Evolutionary conservation across 371 early-diverging fungal species (phyloP).

Genomic region (Apophysomyces sp.): DNA sequence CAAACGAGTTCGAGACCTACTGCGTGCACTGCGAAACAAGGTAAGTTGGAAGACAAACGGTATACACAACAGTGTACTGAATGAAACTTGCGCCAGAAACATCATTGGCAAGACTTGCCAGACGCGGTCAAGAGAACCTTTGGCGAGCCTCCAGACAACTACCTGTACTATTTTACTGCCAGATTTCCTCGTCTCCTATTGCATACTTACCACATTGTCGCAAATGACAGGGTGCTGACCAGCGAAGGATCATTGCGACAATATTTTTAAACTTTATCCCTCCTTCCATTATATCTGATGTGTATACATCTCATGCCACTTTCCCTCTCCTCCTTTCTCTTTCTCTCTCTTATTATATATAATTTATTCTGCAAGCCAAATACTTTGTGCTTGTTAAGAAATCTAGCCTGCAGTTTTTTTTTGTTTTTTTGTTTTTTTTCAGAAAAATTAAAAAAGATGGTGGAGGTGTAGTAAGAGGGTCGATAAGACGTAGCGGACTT

Average conservation of each 20-base stretch:
- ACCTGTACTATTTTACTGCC: slow-evolving; percentile 84
- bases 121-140: slow-evolving; percentile 69
- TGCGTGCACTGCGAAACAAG: slow-evolving; percentile 94
- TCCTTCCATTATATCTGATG: background rate
- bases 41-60: slow-evolving; percentile 36
- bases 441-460: too few species aligned
- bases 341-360: too few species aligned
- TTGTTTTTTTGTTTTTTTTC: background rate
- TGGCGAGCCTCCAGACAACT: slow-evolving; percentile 90
- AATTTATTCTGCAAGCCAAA: too few species aligned
- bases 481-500: too few species aligned
- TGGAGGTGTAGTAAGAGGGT: too few species aligned
- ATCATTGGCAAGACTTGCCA: slow-evolving; percentile 94
- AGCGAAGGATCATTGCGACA: slow-evolving; percentile 66
- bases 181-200: slow-evolving; percentile 89
- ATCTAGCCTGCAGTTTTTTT: background rate
- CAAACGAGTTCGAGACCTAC: slow-evolving; percentile 77
- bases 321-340: background rate
- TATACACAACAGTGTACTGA: background rate
- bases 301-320: background rate
- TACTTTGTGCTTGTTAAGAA: too few species aligned
- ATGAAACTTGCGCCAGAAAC: slow-evolving; percentile 64
- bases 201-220: slow-evolving; percentile 67
- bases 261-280: slow-evolving; percentile 50
- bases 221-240: slow-evolving; percentile 50